Conservation (phyloP, 176 grass and related monocot species). For the Raddia guianensis region DNA sequence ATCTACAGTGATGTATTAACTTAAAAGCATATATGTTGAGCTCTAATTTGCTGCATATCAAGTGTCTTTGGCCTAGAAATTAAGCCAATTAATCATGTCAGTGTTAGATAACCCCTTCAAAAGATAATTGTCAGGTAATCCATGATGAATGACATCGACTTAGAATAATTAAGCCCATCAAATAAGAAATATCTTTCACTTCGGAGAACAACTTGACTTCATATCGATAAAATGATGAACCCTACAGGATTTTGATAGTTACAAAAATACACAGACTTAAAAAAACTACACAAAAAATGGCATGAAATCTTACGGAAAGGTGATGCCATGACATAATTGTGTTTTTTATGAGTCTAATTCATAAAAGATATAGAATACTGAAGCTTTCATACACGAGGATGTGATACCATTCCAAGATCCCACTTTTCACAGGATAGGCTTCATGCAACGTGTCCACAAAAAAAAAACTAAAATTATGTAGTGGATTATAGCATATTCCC, state of each 20-base stretch:
- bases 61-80: neutral
- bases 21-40: slow-evolving; percentile 23
- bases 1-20: slow-evolving; percentile 12
- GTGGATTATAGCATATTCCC: slow-evolving; percentile 17
- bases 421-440: slow-evolving; percentile 27
- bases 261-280: slow-evolving; percentile 13
- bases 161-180: slow-evolving; percentile 18
- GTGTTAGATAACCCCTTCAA: neutral
- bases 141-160: slow-evolving; percentile 33
- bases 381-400: slow-evolving; percentile 28
- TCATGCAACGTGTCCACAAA: neutral
- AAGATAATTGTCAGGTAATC: slow-evolving; percentile 11
- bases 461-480: slow-evolving; percentile 2
- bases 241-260: slow-evolving; percentile 12
- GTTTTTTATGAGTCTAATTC: slow-evolving; percentile 10
- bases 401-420: neutral
- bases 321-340: neutral
- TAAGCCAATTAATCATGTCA: neutral
- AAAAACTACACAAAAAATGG: slow-evolving; percentile 10
- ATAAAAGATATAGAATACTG: slow-evolving; percentile 15
- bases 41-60: slow-evolving; percentile 6
- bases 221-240: slow-evolving; percentile 27
- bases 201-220: slow-evolving; percentile 6
- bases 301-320: slow-evolving; percentile 27
- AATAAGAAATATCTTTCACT: slow-evolving; percentile 17